phyloP scores from a whole-genome alignment of 345 rosid genomes.

The Bretschneidera sinensis region DNA sequence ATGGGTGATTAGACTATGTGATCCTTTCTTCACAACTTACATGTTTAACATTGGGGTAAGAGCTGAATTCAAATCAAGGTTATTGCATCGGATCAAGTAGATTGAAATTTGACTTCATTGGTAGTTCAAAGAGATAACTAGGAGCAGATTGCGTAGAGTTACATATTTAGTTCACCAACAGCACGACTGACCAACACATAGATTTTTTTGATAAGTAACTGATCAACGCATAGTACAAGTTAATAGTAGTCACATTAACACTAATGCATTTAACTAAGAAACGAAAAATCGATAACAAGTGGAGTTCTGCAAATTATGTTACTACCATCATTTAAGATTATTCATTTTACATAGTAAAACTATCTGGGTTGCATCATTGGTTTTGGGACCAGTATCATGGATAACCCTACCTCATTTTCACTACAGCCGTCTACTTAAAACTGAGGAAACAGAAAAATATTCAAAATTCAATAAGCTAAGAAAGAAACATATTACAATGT shows the following conservation, averaged over 20 bases:
- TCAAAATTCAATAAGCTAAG: no score
- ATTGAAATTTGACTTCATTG: background rate
- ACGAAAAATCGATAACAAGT: background rate
- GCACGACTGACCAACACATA: no score
- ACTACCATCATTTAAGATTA: background rate
- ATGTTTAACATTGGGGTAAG: background rate
- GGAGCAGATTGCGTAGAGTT: no score
- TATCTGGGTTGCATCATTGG: background rate
- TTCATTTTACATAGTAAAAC: background rate
- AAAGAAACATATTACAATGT: no score
- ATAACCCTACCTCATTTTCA: background rate
- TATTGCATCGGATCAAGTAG: background rate
- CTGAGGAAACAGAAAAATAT: background rate
- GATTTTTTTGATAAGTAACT: no score
- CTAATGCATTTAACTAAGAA: no score
- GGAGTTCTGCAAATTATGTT: background rate
- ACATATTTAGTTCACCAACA: no score
- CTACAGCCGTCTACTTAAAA: background rate
- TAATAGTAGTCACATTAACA: no score
- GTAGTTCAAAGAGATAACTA: no score
- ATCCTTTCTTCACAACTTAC: no score
- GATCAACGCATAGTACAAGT: no score
- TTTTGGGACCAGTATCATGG: background rate
- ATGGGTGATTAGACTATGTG: no score
- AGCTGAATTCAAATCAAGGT: background rate